phyloP scores from a whole-genome alignment of 441 rosid species.

The Corymbia calophylla region DNA sequence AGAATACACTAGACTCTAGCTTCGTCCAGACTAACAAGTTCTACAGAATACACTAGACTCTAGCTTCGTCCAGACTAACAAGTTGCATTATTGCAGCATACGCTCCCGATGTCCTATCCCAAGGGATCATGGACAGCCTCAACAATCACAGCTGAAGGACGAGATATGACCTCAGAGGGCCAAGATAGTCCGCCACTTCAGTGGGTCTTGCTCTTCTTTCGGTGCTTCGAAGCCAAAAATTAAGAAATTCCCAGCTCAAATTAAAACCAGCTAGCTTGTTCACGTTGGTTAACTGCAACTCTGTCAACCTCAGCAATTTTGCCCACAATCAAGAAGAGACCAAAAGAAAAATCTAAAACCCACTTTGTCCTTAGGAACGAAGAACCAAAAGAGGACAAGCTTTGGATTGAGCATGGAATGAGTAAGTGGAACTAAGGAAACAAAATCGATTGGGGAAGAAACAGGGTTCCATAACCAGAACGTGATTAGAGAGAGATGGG shows the following conservation, averaged over 20 bases:
- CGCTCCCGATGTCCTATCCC: neutral
- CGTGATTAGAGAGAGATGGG: neutral
- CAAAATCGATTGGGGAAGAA: neutral
- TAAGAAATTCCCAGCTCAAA: neutral
- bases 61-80: neutral
- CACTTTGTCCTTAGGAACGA: neutral
- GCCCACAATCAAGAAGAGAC: neutral
- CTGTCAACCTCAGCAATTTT: no score
- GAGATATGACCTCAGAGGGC: neutral
- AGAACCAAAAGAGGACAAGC: neutral
- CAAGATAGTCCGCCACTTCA: neutral
- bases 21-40: neutral
- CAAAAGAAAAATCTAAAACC: neutral
- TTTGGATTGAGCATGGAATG: neutral
- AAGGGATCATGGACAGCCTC: neutral
- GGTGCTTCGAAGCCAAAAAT: neutral
- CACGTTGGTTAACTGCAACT: neutral
- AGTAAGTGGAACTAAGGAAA: neutral
- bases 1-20: neutral
- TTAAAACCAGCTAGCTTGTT: neutral
- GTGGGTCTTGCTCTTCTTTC: neutral
- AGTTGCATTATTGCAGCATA: neutral
- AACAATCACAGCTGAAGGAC: neutral
- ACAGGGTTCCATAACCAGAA: neutral
- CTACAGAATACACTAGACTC: neutral